Evolutionary conservation across 2,329 filamentous ascomycete genomes (phyloP).

Genomic region (Chrysoporthe austroafricana): DNA sequence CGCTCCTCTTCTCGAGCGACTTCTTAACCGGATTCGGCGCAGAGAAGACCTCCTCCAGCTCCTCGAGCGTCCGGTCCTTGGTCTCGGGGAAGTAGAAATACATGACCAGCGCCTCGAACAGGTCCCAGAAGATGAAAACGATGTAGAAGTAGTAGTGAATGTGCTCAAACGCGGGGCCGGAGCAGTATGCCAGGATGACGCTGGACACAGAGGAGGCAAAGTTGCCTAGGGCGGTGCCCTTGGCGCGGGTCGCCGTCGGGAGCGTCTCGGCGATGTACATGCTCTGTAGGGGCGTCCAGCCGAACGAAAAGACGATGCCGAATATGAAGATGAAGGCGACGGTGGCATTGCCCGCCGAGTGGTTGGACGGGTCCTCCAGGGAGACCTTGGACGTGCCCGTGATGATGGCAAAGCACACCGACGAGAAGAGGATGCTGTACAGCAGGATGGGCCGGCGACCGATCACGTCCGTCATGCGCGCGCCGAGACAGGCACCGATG

Average conservation of each 20-base stretch:
- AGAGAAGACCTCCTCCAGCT: slow-evolving; percentile 57
- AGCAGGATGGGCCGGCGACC: slow-evolving; percentile 61
- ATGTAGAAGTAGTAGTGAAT: slow-evolving; percentile 51
- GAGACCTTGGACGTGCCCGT: slow-evolving; percentile 52
- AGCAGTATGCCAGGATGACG: slow-evolving; percentile 49
- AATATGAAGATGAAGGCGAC: slow-evolving; percentile 59
- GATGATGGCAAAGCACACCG: slow-evolving; percentile 52
- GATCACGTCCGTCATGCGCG: slow-evolving; percentile 58
- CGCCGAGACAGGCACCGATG: slow-evolving; percentile 55
- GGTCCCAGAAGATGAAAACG: slow-evolving; percentile 50
- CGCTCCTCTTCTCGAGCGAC: slow-evolving; percentile 46
- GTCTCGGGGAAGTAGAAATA: slow-evolving; percentile 57
- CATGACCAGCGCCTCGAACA: slow-evolving; percentile 46
- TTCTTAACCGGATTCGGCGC: slow-evolving; percentile 51
- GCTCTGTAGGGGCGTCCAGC: slow-evolving; percentile 54
- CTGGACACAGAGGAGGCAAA: slow-evolving; percentile 44
- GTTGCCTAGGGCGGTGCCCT: slow-evolving; percentile 49
- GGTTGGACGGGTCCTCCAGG: slow-evolving; percentile 40
- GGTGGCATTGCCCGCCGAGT: slow-evolving; percentile 46
- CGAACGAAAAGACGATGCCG: slow-evolving; percentile 54
- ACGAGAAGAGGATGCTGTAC: slow-evolving; percentile 50
- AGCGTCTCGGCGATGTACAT: slow-evolving; percentile 55
- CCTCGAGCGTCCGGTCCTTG: slow-evolving; percentile 56
- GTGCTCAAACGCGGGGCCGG: slow-evolving; percentile 46
- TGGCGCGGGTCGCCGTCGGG: slow-evolving; percentile 49